These are phyloP conservation scores for Hortiboletus campestris DNA, from an alignment of 768 basidiomycete species.

Conservation along the genomic window DNA sequence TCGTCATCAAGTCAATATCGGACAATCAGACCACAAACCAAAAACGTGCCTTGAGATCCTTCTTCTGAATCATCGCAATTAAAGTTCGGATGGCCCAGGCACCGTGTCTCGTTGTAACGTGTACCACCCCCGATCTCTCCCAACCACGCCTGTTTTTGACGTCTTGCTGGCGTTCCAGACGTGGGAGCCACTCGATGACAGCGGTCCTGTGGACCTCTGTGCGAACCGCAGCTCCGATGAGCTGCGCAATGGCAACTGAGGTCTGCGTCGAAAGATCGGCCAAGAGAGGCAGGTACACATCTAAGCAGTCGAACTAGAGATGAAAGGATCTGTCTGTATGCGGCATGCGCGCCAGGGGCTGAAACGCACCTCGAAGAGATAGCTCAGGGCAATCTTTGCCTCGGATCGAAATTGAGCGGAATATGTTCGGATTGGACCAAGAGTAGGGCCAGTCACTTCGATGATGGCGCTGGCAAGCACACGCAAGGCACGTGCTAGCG, in stretches of 20 bases:
- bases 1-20: neutral
- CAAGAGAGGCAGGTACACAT: slow-evolving; percentile 66
- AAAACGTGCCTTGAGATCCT: slow-evolving; percentile 51
- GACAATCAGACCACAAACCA: neutral
- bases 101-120: slow-evolving; percentile 43
- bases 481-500: slow-evolving; percentile 63
- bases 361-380: slow-evolving; percentile 54
- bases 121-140: slow-evolving; percentile 56
- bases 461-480: slow-evolving; percentile 58
- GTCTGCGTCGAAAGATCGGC: slow-evolving; percentile 40
- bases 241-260: slow-evolving; percentile 53
- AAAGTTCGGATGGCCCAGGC: slow-evolving; percentile 61
- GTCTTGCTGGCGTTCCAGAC: slow-evolving; percentile 51
- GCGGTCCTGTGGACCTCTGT: slow-evolving; percentile 45
- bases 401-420: slow-evolving; percentile 42
- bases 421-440: slow-evolving; percentile 53
- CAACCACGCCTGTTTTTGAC: slow-evolving; percentile 64
- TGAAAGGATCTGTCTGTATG: neutral
- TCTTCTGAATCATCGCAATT: slow-evolving; percentile 44
- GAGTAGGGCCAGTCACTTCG: slow-evolving; percentile 66
- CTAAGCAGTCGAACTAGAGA: slow-evolving; percentile 54
- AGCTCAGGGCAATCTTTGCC: slow-evolving; percentile 56
- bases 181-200: slow-evolving; percentile 64
- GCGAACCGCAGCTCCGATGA: slow-evolving; percentile 54
- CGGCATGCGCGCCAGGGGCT: neutral